phyloP scores from a whole-genome alignment of 164 flowering plant species.

The Cinnamomum chago region DNA sequence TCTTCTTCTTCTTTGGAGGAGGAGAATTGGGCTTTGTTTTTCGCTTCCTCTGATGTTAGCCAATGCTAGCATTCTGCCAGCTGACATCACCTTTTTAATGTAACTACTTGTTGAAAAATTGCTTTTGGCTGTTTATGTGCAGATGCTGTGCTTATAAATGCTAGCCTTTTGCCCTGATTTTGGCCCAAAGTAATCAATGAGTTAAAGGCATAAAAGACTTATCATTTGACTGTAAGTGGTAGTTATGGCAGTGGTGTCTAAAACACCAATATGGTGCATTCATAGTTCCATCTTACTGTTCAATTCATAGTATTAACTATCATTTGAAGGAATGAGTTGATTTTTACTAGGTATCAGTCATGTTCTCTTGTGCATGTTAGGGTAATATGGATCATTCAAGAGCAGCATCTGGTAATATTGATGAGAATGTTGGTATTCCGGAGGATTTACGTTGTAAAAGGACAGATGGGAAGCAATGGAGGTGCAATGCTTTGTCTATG shows the following conservation, averaged over 20 bases:
- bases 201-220: neutral
- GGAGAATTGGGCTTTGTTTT: too few species aligned
- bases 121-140: neutral
- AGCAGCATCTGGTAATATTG: conserved; percentile 45
- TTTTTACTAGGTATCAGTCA: neutral
- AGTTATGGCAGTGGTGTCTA: neutral
- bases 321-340: conserved; percentile 1
- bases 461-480: conserved; percentile 98
- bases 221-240: neutral
- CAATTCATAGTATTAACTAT: neutral
- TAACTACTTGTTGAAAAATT: neutral
- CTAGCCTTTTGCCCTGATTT: neutral
- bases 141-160: neutral
- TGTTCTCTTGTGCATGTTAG: neutral
- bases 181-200: too few species aligned
- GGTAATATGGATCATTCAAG: conserved; percentile 62
- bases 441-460: conserved; percentile 96
- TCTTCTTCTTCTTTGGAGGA: too few species aligned
- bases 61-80: neutral
- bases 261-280: neutral
- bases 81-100: neutral
- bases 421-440: conserved; percentile 76
- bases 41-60: too few species aligned
- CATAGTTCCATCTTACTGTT: neutral
- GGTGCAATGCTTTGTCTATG: conserved; percentile 97